Evolutionary conservation across 2,329 filamentous ascomycete genomes (phyloP).

Genomic region (Trichoderma citrinoviride): DNA sequence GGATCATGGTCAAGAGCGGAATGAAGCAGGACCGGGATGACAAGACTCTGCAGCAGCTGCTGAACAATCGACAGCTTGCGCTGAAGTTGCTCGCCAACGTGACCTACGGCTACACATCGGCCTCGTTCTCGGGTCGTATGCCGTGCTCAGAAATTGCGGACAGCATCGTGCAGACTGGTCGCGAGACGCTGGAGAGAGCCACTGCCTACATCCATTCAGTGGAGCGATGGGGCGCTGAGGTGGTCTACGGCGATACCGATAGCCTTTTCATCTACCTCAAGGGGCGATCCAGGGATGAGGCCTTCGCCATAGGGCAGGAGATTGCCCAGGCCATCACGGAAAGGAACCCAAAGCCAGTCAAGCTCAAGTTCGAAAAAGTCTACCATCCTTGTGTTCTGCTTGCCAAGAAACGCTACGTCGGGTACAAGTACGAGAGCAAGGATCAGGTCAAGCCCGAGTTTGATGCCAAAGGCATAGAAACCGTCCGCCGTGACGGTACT

Average conservation of each 20-base stretch:
- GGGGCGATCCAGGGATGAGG: constrained; percentile 80
- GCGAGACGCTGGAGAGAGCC: constrained; percentile 90
- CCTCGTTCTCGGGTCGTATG: constrained; percentile 95
- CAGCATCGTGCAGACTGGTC: constrained; percentile 93
- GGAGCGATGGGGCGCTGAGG: constrained; percentile 85
- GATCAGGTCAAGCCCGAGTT: constrained; percentile 80
- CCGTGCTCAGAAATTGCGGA: constrained; percentile 97
- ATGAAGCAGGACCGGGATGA: constrained; percentile 95
- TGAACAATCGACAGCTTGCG: constrained; percentile 92
- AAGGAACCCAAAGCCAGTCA: constrained; percentile 86
- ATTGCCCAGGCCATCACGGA: constrained; percentile 85
- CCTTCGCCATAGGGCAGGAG: constrained; percentile 88
- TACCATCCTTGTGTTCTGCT: constrained; percentile 93
- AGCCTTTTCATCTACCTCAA: constrained; percentile 89
- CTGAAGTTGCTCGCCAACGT: constrained; percentile 98
- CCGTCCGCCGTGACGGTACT: constrained; percentile 89
- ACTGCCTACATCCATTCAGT: constrained; percentile 91
- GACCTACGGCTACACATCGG: constrained; percentile 96
- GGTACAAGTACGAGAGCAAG: constrained; percentile 88
- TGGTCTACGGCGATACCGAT: constrained; percentile 97
- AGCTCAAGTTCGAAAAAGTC: constrained; percentile 98
- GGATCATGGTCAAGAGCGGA: constrained; percentile 95
- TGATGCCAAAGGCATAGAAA: constrained; percentile 98
- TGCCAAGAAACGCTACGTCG: constrained; percentile 96
- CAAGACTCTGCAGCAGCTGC: constrained; percentile 75